Percentiles rank a stretch among this genome's conserved stretches.
Conservation (phyloP, 371 early-diverging fungal species). For the Mortierella sp. region DNA sequence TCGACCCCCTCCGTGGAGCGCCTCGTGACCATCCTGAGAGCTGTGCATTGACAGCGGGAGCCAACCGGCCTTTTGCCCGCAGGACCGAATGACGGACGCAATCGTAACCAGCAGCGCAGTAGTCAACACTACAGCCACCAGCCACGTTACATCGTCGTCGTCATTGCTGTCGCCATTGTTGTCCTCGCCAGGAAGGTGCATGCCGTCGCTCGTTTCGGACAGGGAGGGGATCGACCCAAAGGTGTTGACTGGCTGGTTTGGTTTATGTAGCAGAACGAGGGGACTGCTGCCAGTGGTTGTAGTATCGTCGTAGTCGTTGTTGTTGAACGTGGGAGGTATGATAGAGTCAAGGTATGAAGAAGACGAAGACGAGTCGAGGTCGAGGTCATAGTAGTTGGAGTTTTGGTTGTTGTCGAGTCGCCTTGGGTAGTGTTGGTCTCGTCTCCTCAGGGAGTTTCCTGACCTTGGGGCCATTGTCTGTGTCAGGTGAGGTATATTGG, state of each 20-base stretch:
- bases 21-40: slow-evolving; percentile 11
- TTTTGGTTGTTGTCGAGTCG: neutral
- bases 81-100: slow-evolving; percentile 31
- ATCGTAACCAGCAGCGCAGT: slow-evolving; percentile 30
- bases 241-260: neutral
- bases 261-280: slow-evolving; percentile 15
- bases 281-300: neutral
- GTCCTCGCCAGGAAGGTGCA: neutral
- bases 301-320: neutral
- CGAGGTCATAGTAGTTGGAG: neutral
- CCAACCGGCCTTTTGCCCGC: slow-evolving; percentile 37
- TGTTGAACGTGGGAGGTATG: neutral
- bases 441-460: neutral
- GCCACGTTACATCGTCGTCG: slow-evolving; percentile 41
- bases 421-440: slow-evolving; percentile 3
- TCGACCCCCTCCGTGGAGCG: slow-evolving; percentile 12
- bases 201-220: neutral
- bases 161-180: neutral
- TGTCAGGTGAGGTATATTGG: neutral
- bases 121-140: slow-evolving; percentile 23
- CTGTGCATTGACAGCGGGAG: slow-evolving; percentile 12
- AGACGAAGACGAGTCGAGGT: neutral
- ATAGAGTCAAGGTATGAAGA: slow-evolving; percentile 20
- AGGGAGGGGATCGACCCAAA: neutral
- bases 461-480: neutral